phyloP scores from a whole-genome alignment of 108 stramenopile genomes.

The Aureococcus anophagefferens region DNA sequence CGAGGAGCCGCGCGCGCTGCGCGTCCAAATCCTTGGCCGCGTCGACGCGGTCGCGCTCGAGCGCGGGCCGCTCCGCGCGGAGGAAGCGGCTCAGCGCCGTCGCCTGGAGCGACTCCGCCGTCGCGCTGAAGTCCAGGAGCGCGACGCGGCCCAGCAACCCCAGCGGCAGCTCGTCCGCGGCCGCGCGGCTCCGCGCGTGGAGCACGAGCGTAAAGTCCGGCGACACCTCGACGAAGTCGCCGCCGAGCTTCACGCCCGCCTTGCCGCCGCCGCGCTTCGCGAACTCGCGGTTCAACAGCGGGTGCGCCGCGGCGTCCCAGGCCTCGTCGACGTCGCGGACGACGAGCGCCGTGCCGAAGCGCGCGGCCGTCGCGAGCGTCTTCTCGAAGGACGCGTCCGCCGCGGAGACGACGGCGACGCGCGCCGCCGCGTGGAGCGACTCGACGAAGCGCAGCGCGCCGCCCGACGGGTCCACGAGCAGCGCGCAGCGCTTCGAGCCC shows the following conservation, averaged over 20 bases:
- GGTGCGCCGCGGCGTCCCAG: slow-evolving; percentile 91
- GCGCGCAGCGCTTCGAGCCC: slow-evolving; percentile 74
- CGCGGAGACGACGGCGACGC: slow-evolving; percentile 88
- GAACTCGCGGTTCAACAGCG: slow-evolving; percentile 85
- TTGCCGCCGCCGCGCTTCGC: slow-evolving; percentile 80
- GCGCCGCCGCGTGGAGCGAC: slow-evolving; percentile 65
- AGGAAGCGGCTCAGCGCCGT: slow-evolving; percentile 78
- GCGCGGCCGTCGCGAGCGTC: slow-evolving; percentile 86
- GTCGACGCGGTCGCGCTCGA: slow-evolving; percentile 69
- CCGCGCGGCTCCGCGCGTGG: slow-evolving; percentile 79
- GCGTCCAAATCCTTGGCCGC: slow-evolving; percentile 82
- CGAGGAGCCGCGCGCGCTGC: slow-evolving; percentile 82
- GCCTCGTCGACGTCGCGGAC: slow-evolving; percentile 86
- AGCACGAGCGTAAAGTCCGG: slow-evolving; percentile 88
- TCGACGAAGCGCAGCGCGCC: slow-evolving; percentile 76
- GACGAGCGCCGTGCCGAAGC: slow-evolving; percentile 89
- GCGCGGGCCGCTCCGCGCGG: slow-evolving; percentile 77
- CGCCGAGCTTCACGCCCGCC: slow-evolving; percentile 84
- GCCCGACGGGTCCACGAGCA: slow-evolving; percentile 97
- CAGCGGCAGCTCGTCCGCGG: slow-evolving; percentile 80
- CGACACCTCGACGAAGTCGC: slow-evolving; percentile 91
- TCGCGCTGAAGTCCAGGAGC: slow-evolving; percentile 88
- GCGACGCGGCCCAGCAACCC: slow-evolving; percentile 95
- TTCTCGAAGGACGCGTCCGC: slow-evolving; percentile 95
- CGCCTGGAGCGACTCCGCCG: slow-evolving; percentile 80